Evolutionary conservation across 1,284 basidiomycete species (phyloP).

Genomic region (Cutaneotrichosporon cyanovorans): DNA sequence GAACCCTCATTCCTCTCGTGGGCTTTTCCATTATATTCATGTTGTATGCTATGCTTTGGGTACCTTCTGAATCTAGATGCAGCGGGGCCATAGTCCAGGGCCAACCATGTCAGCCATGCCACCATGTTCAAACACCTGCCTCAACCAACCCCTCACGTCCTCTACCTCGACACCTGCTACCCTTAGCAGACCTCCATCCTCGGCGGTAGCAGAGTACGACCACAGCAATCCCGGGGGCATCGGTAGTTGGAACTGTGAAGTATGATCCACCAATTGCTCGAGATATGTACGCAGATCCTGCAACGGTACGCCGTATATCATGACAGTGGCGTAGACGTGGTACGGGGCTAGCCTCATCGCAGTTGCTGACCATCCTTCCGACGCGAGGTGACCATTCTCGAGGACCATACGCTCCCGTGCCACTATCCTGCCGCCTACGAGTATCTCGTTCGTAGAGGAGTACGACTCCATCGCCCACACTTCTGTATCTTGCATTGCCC

Average conservation of each 20-base stretch:
- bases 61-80: conserved; percentile 6
- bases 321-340: conserved; percentile 41
- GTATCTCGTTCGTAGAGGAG: conserved; percentile 76
- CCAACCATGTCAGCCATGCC: conserved; percentile 38
- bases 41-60: not conserved
- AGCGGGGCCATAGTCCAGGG: conserved; percentile 41
- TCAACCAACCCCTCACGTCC: conserved; percentile 37
- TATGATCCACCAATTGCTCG: conserved; percentile 15
- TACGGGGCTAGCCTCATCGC: conserved; percentile 37
- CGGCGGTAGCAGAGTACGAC: conserved; percentile 34
- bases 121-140: conserved; percentile 25
- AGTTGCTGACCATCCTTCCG: conserved; percentile 3
- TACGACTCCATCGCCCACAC: conserved; percentile 84
- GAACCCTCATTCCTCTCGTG: no score
- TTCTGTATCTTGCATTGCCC: conserved; percentile 47
- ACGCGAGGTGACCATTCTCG: conserved; percentile 1
- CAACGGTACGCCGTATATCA: conserved; percentile 39
- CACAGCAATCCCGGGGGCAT: conserved; percentile 32
- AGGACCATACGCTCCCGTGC: conserved; percentile 20
- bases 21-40: not conserved
- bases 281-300: conserved; percentile 23
- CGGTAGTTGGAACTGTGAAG: conserved; percentile 35
- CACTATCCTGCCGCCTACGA: conserved; percentile 46
- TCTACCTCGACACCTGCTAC: conserved; percentile 42
- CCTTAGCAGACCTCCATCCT: conserved; percentile 31